Percentiles rank a stretch among this genome's conserved stretches.
Evolutionary conservation across 805 yeast genomes (phyloP).

Genomic region (Yamadazyma phyllophila): DNA sequence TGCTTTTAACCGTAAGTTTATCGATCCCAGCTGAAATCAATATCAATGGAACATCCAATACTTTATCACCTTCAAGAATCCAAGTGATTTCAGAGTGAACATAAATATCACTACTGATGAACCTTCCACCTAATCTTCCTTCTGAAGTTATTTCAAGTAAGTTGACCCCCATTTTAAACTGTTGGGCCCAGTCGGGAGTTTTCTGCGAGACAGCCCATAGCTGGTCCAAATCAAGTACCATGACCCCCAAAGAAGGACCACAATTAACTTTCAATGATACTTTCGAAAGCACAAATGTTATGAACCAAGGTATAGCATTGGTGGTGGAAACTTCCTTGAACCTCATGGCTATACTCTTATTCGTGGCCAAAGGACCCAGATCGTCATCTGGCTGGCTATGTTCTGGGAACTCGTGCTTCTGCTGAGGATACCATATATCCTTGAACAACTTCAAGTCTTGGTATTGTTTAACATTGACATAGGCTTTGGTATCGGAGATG

Average conservation of each 20-base stretch:
- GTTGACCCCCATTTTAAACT: conserved; percentile 59
- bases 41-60: conserved; percentile 63
- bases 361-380: conserved; percentile 17
- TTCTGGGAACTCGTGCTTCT: neutral
- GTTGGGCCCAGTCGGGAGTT: conserved; percentile 67
- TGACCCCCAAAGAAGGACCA: conserved; percentile 78
- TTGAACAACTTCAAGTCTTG: conserved; percentile 82
- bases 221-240: conserved; percentile 52
- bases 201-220: conserved; percentile 72
- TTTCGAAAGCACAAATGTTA: conserved; percentile 55
- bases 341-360: conserved; percentile 42
- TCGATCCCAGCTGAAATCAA: conserved; percentile 57
- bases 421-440: conserved; percentile 72
- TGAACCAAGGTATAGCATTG: conserved; percentile 70
- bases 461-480: conserved; percentile 75
- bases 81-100: conserved; percentile 70
- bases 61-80: conserved; percentile 46
- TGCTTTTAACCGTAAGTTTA: conserved; percentile 55
- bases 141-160: conserved; percentile 50
- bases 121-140: conserved; percentile 78
- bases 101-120: conserved; percentile 49
- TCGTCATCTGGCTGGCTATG: neutral
- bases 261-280: conserved; percentile 62
- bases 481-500: conserved; percentile 55
- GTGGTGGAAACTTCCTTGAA: conserved; percentile 60